phyloP scores from a whole-genome alignment of 2,329 filamentous ascomycete genomes.

The Sporothrix luriei region DNA sequence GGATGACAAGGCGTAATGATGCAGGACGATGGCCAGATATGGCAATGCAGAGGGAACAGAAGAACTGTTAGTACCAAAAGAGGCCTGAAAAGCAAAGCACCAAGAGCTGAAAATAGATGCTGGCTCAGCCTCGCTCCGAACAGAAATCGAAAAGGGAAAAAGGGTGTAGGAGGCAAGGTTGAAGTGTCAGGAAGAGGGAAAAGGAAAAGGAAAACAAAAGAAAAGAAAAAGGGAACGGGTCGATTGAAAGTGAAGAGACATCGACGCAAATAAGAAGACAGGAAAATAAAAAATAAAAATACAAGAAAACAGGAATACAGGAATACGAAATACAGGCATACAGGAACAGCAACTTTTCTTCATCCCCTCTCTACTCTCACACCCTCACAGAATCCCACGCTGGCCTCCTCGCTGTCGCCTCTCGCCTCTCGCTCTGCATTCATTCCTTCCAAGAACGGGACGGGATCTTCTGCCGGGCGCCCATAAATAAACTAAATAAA shows the following conservation, averaged over 20 bases:
- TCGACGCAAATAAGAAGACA: neutral
- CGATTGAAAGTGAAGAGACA: neutral
- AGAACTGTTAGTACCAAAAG: neutral
- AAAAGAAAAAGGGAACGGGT: neutral
- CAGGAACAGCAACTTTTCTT: neutral
- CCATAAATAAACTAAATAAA: neutral
- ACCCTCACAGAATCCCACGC: neutral
- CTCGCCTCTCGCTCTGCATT: neutral
- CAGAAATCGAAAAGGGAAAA: neutral
- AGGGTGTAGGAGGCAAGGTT: neutral
- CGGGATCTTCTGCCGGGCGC: constrained; percentile 14
- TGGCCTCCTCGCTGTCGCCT: neutral
- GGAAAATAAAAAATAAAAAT: neutral
- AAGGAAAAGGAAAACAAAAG: neutral
- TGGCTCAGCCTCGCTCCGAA: constrained; percentile 20
- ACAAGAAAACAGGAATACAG: no score
- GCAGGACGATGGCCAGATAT: constrained; percentile 11
- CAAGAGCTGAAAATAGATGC: constrained; percentile 21
- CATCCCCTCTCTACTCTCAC: neutral
- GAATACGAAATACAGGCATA: neutral
- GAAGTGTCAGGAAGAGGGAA: neutral
- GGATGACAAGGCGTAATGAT: constrained; percentile 16
- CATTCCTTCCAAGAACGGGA: constrained; percentile 12
- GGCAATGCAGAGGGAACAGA: neutral
- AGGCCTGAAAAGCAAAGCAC: neutral